Conservation (phyloP, 163 green algal genomes). For the Prototheca wickerhamii region DNA sequence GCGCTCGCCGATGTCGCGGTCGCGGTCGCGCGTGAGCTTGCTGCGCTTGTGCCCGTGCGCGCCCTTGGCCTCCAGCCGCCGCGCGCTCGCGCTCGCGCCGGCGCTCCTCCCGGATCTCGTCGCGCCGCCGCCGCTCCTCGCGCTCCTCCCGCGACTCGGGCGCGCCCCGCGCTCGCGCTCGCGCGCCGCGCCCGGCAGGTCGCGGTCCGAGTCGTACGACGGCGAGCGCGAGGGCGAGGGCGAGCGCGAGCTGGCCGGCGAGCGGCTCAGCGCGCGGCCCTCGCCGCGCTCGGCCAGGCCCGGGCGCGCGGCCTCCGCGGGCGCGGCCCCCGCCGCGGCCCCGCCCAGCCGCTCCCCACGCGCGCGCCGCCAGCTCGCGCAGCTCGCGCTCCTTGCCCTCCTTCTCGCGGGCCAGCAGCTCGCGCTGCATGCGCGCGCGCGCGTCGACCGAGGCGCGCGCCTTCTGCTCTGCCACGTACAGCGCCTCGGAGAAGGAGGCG, state of each 20-base stretch:
- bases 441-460: constrained; percentile 83
- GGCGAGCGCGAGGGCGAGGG: not conserved
- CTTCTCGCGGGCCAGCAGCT: constrained; percentile 80
- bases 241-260: not conserved
- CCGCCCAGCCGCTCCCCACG: constrained; percentile 59
- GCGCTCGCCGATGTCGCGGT: constrained; percentile 90
- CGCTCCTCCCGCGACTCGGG: constrained; percentile 51
- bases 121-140: constrained; percentile 58
- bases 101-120: constrained; percentile 72
- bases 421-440: constrained; percentile 77
- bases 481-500: constrained; percentile 77
- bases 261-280: constrained; percentile 3
- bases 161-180: not conserved
- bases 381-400: constrained; percentile 92
- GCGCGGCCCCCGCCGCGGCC: not conserved
- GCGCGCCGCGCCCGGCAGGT: no score
- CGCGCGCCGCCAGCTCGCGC: constrained; percentile 74
- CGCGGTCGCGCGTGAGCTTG: constrained; percentile 88
- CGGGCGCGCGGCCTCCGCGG: not conserved
- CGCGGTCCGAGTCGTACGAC: no score
- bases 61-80: constrained; percentile 69
- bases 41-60: constrained; percentile 73
- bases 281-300: constrained; percentile 9
- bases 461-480: constrained; percentile 90
- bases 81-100: constrained; percentile 72